Evolutionary conservation across 2,329 filamentous ascomycete genomes (phyloP), one percentile per base, ranked within the genome.

Genomic region (Ophiocordyceps camponoti-rufipedis): DNA sequence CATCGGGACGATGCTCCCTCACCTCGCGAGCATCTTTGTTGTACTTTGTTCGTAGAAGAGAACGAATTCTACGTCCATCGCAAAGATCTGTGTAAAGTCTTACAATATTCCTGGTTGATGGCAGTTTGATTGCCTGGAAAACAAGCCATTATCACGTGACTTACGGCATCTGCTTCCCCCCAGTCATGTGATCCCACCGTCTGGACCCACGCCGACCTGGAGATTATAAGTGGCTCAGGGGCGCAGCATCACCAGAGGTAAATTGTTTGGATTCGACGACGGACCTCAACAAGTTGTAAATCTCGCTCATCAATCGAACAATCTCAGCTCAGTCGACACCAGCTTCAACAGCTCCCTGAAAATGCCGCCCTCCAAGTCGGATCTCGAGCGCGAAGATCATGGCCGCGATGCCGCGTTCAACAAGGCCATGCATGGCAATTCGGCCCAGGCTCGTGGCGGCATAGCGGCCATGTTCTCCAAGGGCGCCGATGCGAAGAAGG

Each of bases 341-440:
- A 23, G 39, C 19, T 28, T 41, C 33, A 38, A 38, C 33, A 38
- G 33, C 13, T 38, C 4, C 33, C 18, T 43, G 29, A 42, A 28
- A 3, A 40, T 40, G n/a, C 33, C 45, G 7, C 43, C 45, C 2
- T 19, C 58, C 69, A 53, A 51, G 47, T 55, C 54, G 46, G 55
- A 57, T 49, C 81, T 94, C 61, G 86, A 94, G 73, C 68, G 71
- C 58, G 85, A 94, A 68, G 78, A 94, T 62, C 82, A 88, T 63
- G 61, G 67, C 58, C 85, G 87, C 55, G 87, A 94, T 82, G 85
- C 85, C 51, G 82, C 76, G 54, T 94, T 94, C 74, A 88, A 85
- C 72, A 84, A 86, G 68, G 85, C 78, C 53, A 72, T 94, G 70
- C 88, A 95, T 65, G 85, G 74, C 57, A 63, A 62, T 50, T 86